Percentiles rank a stretch among this genome's conserved stretches.
These are phyloP conservation scores for Cladosporium colombiae DNA, from an alignment of 2,329 filamentous ascomycete genomes.

Conservation along the genomic window DNA sequence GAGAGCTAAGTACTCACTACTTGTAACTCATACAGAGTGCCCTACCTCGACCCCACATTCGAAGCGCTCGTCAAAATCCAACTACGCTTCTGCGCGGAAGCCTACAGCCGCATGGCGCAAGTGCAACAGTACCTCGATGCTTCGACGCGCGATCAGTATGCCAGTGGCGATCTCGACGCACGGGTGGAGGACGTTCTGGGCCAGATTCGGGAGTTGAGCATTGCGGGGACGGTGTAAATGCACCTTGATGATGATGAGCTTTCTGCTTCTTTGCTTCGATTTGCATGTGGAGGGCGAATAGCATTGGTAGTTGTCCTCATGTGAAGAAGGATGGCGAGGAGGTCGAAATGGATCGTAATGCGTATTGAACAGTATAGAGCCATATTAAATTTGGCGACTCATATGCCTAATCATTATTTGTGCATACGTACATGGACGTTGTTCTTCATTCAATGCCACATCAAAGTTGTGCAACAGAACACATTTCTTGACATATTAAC, in stretches of 20 bases:
- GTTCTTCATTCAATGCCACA: not conserved
- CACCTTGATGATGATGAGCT: not conserved
- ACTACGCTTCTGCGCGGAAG: conserved; percentile 94
- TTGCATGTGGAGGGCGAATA: not conserved
- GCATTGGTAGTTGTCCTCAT: not conserved
- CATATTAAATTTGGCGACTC: not conserved
- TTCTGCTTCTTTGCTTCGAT: not conserved
- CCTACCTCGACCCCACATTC: conserved; percentile 94
- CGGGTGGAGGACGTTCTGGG: conserved; percentile 94
- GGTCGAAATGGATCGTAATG: not conserved
- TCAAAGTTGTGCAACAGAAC: not conserved
- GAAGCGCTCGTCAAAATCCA: conserved; percentile 99
- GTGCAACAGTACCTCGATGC: conserved; percentile 91
- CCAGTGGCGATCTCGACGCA: conserved; percentile 85
- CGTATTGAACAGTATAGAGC: not conserved
- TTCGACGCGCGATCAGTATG: conserved; percentile 94
- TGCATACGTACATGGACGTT: not conserved
- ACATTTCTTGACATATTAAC: not conserved
- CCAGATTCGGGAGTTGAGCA: conserved; percentile 95
- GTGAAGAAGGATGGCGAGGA: not conserved
- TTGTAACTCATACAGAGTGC: conserved; percentile 55
- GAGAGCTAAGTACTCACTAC: not conserved
- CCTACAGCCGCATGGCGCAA: conserved; percentile 96
- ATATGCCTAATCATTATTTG: not conserved
- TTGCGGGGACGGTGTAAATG: conserved; percentile 67